Conservation (phyloP, 768 basidiomycete species). For the Kwoniella dejecticola region DNA sequence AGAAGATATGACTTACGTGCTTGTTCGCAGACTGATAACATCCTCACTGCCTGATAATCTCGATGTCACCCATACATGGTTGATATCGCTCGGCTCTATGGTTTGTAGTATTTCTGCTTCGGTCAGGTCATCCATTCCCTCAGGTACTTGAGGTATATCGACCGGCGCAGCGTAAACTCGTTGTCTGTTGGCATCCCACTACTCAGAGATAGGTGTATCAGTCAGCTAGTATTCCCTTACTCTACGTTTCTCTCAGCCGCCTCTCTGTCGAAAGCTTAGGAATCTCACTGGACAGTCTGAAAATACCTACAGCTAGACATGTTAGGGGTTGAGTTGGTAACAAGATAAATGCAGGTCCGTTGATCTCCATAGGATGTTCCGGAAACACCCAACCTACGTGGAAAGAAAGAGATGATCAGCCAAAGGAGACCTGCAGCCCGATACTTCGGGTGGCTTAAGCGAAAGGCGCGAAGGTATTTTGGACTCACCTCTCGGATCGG, state of each 20-base stretch:
- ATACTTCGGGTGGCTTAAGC: no score
- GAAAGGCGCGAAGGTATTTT: neutral
- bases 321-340: conserved; percentile 49
- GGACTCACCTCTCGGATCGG: conserved; percentile 52
- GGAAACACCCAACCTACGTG: conserved; percentile 53
- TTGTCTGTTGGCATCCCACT: conserved; percentile 52
- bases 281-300: no score
- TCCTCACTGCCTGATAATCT: conserved; percentile 52
- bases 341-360: conserved; percentile 51
- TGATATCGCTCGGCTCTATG: conserved; percentile 52
- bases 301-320: conserved; percentile 54
- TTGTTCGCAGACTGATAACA: conserved; percentile 46
- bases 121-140: conserved; percentile 46
- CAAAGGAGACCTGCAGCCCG: neutral
- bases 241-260: no score
- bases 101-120: conserved; percentile 46
- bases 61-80: conserved; percentile 54
- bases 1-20: conserved; percentile 39
- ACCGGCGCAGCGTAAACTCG: conserved; percentile 52
- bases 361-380: conserved; percentile 43
- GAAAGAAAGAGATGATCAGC: neutral
- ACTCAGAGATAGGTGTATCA: neutral
- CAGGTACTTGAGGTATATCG: conserved; percentile 50
- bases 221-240: no score
- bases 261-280: no score